Conservation (phyloP, 768 basidiomycete species). For the Collybia sordida region DNA sequence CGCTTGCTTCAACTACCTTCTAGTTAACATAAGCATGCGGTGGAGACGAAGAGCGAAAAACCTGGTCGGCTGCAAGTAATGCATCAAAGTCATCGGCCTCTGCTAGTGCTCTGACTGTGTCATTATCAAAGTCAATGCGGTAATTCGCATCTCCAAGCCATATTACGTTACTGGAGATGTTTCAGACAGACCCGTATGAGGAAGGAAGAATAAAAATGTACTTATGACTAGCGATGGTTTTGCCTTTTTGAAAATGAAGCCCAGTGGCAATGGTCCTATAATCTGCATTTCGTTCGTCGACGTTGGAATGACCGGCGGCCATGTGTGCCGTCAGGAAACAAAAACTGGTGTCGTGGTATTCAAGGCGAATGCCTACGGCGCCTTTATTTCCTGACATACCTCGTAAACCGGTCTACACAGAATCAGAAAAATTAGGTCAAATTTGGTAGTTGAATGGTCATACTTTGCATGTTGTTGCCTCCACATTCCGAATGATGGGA, state of each 20-base stretch:
- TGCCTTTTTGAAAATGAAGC: conserved; percentile 87
- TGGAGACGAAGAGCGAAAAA: conserved; percentile 28
- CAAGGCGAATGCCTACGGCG: conserved; percentile 89
- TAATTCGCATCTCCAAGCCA: conserved; percentile 98
- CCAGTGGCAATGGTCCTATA: conserved; percentile 85
- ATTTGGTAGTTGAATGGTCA: background rate
- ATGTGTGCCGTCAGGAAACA: conserved; percentile 97
- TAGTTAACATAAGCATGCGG: background rate
- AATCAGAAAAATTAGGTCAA: background rate
- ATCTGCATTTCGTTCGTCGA: conserved; percentile 90
- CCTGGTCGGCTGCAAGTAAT: conserved; percentile 85
- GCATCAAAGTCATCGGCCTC: conserved; percentile 66
- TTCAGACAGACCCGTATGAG: background rate
- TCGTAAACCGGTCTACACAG: conserved; percentile 70
- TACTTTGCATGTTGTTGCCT: conserved; percentile 90
- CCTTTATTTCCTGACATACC: conserved; percentile 99
- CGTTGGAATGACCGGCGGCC: conserved; percentile 91
- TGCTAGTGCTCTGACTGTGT: conserved; percentile 69
- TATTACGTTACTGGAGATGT: conserved; percentile 68
- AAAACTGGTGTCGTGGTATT: conserved; percentile 87
- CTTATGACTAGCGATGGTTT: conserved; percentile 89
- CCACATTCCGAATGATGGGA: conserved; percentile 85
- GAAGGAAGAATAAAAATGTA: conserved; percentile 36
- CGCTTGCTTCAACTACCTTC: conserved; percentile 61
- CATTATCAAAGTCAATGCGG: conserved; percentile 85